A percentile compares a stretch with the other conserved stretches of the same genome.
Conservation (phyloP, 2,329 filamentous ascomycete species). For the Emericellopsis atlantica region DNA sequence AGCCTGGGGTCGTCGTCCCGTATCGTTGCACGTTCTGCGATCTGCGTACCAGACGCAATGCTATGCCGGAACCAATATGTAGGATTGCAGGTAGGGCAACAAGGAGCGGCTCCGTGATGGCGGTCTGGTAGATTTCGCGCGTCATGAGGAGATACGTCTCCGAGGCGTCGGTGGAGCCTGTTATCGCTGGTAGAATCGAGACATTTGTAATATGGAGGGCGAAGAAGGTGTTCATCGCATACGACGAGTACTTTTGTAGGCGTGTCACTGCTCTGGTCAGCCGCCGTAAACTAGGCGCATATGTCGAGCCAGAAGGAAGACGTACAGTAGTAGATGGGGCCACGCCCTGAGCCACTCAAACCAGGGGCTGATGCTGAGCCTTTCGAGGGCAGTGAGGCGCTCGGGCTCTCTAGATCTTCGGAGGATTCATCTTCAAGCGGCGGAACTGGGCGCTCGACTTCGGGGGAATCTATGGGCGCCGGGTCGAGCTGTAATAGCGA, state of each 20-base stretch:
- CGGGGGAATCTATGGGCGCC: slow-evolving; percentile 53
- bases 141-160: slow-evolving; percentile 85
- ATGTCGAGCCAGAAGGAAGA: slow-evolving; percentile 7
- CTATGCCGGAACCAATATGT: slow-evolving; percentile 67
- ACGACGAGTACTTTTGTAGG: slow-evolving; percentile 80
- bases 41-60: slow-evolving; percentile 62
- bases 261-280: slow-evolving; percentile 23
- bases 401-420: slow-evolving; percentile 18
- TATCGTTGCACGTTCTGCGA: slow-evolving; percentile 62
- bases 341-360: slow-evolving; percentile 50
- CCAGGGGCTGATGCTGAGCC: slow-evolving; percentile 36
- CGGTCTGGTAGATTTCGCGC: slow-evolving; percentile 82
- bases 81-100: slow-evolving; percentile 61
- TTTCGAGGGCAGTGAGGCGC: slow-evolving; percentile 17
- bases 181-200: slow-evolving; percentile 65
- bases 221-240: slow-evolving; percentile 68
- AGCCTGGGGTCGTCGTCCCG: slow-evolving; percentile 52
- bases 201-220: slow-evolving; percentile 71
- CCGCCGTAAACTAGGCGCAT: background rate
- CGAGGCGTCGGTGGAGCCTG: slow-evolving; percentile 58
- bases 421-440: slow-evolving; percentile 19
- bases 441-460: slow-evolving; percentile 31
- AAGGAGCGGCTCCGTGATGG: slow-evolving; percentile 66
- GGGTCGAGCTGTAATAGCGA: slow-evolving; percentile 73
- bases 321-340: slow-evolving; percentile 65